A percentile compares a stretch with the other conserved stretches of the same genome.
Evolutionary conservation across 148 eudicot species (phyloP).

Genomic region (Fagopyrum esculentum): DNA sequence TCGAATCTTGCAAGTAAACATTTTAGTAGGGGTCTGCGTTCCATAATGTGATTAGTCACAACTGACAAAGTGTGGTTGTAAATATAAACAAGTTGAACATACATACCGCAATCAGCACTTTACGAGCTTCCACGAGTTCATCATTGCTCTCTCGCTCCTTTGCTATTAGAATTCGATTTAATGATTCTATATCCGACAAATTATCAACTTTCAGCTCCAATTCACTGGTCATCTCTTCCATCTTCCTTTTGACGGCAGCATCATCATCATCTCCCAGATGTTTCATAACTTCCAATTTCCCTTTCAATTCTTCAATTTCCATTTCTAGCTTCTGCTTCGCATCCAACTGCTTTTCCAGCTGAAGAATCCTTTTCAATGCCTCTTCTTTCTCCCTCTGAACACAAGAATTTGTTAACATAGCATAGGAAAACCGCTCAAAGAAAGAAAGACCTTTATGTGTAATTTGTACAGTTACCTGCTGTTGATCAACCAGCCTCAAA

Average conservation of each 20-base stretch:
- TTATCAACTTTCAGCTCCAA: slow-evolving; percentile 48
- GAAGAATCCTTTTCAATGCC: slow-evolving; percentile 55
- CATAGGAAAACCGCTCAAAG: background rate
- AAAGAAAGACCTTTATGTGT: background rate
- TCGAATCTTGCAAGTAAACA: background rate
- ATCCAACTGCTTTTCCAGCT: slow-evolving; percentile 66
- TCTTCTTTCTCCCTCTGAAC: slow-evolving; percentile 86
- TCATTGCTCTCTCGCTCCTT: slow-evolving; percentile 82
- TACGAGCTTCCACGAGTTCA: slow-evolving; percentile 85
- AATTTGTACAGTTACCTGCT: slow-evolving; percentile 44
- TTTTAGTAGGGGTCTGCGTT: background rate
- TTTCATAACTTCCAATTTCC: slow-evolving; percentile 75
- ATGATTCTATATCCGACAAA: slow-evolving; percentile 39
- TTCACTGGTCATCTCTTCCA: slow-evolving; percentile 63
- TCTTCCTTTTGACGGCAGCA: slow-evolving; percentile 55
- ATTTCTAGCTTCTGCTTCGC: slow-evolving; percentile 71
- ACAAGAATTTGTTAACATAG: slow-evolving; percentile 4
- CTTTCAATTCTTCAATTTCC: slow-evolving; percentile 79
- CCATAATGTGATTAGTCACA: background rate
- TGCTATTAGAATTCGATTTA: slow-evolving; percentile 42
- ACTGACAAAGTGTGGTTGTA: background rate
- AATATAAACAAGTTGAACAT: background rate
- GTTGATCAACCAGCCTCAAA: slow-evolving; percentile 71
- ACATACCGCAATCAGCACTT: slow-evolving; percentile 56
- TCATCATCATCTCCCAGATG: slow-evolving; percentile 80